A percentile compares a stretch with the other conserved stretches of the same genome.
These are phyloP conservation scores for Chaetothyriales sp. DNA, from an alignment of 2,329 filamentous ascomycete genomes.

Conservation along the genomic window DNA sequence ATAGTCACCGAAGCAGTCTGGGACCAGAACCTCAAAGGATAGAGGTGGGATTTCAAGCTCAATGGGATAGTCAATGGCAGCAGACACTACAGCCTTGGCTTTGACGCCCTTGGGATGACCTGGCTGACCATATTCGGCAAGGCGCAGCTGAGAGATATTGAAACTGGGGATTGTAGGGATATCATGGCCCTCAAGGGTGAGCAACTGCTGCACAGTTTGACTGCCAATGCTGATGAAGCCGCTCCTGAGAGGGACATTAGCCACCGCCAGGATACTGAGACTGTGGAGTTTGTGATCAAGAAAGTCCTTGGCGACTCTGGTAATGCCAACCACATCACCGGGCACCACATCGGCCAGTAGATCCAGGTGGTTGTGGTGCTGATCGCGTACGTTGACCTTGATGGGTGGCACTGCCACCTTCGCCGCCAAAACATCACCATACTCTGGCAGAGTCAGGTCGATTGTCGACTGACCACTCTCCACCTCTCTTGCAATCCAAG, in stretches of 20 bases:
- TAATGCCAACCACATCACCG: conserved; percentile 61
- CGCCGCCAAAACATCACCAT: conserved; percentile 61
- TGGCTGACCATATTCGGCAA: conserved; percentile 52
- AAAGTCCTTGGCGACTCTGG: conserved; percentile 74
- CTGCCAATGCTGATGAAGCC: conserved; percentile 66
- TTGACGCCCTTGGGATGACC: conserved; percentile 51
- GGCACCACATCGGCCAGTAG: conserved; percentile 62
- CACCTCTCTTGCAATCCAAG: conserved; percentile 63
- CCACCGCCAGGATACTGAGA: conserved; percentile 58
- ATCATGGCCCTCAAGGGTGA: conserved; percentile 32
- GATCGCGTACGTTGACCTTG: conserved; percentile 61
- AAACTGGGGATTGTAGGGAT: conserved; percentile 67
- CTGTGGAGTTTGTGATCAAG: conserved; percentile 59
- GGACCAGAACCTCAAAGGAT: conserved; percentile 69
- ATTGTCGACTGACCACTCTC: conserved; percentile 60
- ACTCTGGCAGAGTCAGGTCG: conserved; percentile 67
- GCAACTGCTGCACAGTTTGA: conserved; percentile 56
- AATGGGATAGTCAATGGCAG: conserved; percentile 65
- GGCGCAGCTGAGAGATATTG: conserved; percentile 64
- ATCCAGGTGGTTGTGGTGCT: conserved; percentile 61
- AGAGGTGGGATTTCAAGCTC: conserved; percentile 62
- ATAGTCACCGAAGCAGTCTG: conserved; percentile 57
- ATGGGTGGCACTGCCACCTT: conserved; percentile 62
- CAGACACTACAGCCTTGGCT: conserved; percentile 58
- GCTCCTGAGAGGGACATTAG: conserved; percentile 58